Evolutionary conservation across 1,139 yeast species (phyloP), one percentile per base, ranked within the genome.

Genomic region (Geotrichum australiense): DNA sequence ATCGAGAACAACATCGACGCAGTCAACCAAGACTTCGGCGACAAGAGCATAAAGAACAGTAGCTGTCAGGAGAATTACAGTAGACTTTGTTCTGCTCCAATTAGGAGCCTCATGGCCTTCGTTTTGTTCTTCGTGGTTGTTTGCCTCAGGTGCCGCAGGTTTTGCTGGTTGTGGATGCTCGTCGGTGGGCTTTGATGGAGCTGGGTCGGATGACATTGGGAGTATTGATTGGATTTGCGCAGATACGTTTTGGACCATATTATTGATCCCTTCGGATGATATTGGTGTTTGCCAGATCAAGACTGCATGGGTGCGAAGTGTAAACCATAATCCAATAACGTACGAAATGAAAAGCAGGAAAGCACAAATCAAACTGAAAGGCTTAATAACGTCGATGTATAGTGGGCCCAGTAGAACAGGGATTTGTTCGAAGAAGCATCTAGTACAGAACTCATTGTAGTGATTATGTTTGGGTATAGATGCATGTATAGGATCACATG

Each of bases 91-190:
- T 53, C 93, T 72, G 8, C 95, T 81, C 99, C 99, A 91, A 58
- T 91, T 91, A 32, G 98, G 97, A 0, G 96, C 95, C 60, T 89
- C 97, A 53, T 91, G 98, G 0, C 94, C 94, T 3, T 83, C 81
- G 12, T 32, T 33, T 6, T 35, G 27, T 25, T 33, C 41, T 3
- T 29, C 33, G 16, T 14, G n/a, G 12, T 26, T 18, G 12, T 21
- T 11, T 20, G 21, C 20, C 7, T 22, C 18, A 18, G 35, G 25
- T 12, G 30, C 41, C 22, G 12, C 31, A 22, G 12, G 20, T 10
- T 18, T 24, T 14, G 14, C 29, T 11, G 18, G 41, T 23, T 23
- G 23, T 21, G 21, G 23, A 3, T 20, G 5, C n/a, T n/a, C 20
- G 8, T 21, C n/a, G 26, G 15, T 20, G 14, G 27, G 11, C 23